A percentile compares a stretch with the other conserved stretches of the same genome.
Evolutionary conservation across 345 rosid species (phyloP).

Genomic region (Nasturtium officinale): DNA sequence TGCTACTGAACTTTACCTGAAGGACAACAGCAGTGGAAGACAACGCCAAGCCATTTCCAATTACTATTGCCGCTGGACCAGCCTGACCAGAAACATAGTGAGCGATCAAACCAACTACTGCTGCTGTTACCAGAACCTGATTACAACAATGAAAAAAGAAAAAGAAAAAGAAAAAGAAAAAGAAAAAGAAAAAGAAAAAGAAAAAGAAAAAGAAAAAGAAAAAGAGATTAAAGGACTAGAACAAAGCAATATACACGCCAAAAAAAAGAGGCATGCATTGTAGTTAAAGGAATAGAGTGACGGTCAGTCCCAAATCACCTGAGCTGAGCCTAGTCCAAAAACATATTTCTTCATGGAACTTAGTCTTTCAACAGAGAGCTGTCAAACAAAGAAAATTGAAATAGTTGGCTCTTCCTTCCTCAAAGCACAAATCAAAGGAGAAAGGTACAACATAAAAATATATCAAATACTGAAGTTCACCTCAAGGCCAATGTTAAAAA

Average conservation of each 20-base stretch:
- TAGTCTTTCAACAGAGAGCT: slow-evolving; percentile 99
- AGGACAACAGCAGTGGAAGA: slow-evolving; percentile 99
- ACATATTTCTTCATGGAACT: slow-evolving; percentile 99
- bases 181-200: background rate
- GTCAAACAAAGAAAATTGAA: slow-evolving; percentile 40
- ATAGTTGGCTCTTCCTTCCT: slow-evolving; percentile 31
- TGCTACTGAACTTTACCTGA: slow-evolving; percentile 58
- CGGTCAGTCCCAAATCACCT: slow-evolving; percentile 51
- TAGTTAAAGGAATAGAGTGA: background rate
- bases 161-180: background rate
- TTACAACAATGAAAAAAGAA: slow-evolving; percentile 30
- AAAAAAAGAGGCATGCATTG: slow-evolving; percentile 4
- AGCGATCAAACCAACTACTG: slow-evolving; percentile 73
- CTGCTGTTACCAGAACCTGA: slow-evolving; percentile 96
- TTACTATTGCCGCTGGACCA: slow-evolving; percentile 94
- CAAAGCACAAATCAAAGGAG: slow-evolving; percentile 22
- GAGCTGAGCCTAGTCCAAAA: slow-evolving; percentile 95
- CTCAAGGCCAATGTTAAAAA: slow-evolving; percentile 99
- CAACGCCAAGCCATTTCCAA: slow-evolving; percentile 95
- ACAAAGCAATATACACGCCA: slow-evolving; percentile 9
- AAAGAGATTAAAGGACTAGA: slow-evolving; percentile 21
- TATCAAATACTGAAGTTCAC: slow-evolving; percentile 46
- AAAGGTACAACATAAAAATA: slow-evolving; percentile 29
- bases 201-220: background rate
- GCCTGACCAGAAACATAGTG: slow-evolving; percentile 79